Percentiles rank a stretch among this genome's conserved stretches.
Evolutionary conservation across 2,329 filamentous ascomycete species (phyloP).

Genomic region (Fusarium tjaetaba): DNA sequence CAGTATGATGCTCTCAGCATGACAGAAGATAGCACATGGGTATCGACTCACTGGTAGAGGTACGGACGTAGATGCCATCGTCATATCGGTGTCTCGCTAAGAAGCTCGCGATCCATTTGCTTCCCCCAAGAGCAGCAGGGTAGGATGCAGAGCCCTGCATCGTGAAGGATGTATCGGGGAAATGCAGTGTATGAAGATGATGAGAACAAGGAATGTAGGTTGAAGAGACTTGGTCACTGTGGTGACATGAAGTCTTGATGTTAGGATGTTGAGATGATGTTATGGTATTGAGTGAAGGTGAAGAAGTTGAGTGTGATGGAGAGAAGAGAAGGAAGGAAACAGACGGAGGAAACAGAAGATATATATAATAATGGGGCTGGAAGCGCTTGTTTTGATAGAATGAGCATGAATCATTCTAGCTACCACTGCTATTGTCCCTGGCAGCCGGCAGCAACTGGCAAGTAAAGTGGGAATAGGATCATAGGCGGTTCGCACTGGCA

Average conservation of each 20-base stretch:
- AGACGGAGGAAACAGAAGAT: background rate
- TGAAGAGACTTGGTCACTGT: background rate
- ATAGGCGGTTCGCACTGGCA: background rate
- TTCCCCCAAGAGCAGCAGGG: slow-evolving; percentile 17
- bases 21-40: background rate
- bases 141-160: slow-evolving; percentile 22
- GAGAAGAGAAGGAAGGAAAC: background rate
- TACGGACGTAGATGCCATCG: background rate
- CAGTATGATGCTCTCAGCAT: background rate
- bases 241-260: background rate
- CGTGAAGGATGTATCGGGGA: background rate
- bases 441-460: slow-evolving; percentile 5
- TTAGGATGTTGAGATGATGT: background rate
- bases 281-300: background rate
- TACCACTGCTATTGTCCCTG: background rate
- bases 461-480: background rate
- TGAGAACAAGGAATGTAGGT: background rate
- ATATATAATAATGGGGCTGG: background rate
- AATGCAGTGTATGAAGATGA: background rate
- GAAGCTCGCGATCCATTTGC: slow-evolving; percentile 9
- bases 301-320: background rate
- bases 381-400: background rate
- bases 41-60: background rate
- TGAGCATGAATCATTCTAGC: background rate
- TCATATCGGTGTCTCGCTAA: background rate